These are phyloP conservation scores for Conticribra guillardii DNA, from an alignment of 108 stramenopile genomes.

Conservation along the genomic window DNA sequence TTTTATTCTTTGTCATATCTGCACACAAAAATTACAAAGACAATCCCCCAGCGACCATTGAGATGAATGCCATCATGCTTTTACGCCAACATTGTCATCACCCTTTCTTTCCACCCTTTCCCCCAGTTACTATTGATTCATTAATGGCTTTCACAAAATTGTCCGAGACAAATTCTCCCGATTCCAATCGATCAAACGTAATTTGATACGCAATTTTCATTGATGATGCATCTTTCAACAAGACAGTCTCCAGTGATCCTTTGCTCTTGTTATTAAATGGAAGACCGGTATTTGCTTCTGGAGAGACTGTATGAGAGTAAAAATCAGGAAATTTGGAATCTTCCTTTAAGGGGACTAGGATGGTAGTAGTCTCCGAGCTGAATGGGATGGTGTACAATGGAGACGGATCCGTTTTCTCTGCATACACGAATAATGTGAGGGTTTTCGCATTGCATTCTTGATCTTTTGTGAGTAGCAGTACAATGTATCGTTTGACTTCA, in stretches of 20 bases:
- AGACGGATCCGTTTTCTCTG: constrained; percentile 54
- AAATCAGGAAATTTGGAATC: constrained; percentile 61
- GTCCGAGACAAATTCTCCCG: constrained; percentile 10
- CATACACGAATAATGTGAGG: constrained; percentile 63
- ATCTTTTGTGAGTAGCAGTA: constrained; percentile 30
- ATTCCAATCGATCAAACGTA: constrained; percentile 57
- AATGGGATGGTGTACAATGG: constrained; percentile 70
- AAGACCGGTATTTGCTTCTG: constrained; percentile 43
- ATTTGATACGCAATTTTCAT: constrained; percentile 65
- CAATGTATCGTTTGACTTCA: constrained; percentile 63
- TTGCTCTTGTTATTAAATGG: constrained; percentile 15
- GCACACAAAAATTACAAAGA: no score
- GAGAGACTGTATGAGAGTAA: constrained; percentile 58
- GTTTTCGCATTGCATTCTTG: constrained; percentile 31
- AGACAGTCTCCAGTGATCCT: constrained; percentile 47
- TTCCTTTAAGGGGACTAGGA: constrained; percentile 49
- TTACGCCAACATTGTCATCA: no score
- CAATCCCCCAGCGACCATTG: no score
- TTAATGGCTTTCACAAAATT: constrained; percentile 13
- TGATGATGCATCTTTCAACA: constrained; percentile 51
- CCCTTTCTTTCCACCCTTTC: no score
- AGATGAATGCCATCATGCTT: no score
- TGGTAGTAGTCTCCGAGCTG: not conserved
- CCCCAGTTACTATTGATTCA: not conserved
- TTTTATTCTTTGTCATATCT: no score